These are phyloP conservation scores for Sarocladiaceae sp. DNA, from an alignment of 2,329 filamentous ascomycete genomes.

Conservation along the genomic window DNA sequence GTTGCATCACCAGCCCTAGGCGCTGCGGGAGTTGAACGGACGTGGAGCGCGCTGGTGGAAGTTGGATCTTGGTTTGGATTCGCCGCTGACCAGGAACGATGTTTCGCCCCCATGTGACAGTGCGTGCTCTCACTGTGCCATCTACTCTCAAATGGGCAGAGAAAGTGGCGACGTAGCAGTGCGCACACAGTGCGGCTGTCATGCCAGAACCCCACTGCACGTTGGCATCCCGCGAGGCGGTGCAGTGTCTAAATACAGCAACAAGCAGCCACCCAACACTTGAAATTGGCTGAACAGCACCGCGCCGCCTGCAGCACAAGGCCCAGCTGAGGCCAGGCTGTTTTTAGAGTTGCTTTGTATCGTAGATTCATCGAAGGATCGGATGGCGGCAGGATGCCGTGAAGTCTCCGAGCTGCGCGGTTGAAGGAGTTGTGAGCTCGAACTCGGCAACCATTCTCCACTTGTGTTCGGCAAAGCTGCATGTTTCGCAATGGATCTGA, in stretches of 20 bases:
- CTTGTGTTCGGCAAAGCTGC: too few species aligned
- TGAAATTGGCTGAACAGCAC: too few species aligned
- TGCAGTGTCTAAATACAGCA: constrained; percentile 7
- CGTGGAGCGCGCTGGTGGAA: neutral
- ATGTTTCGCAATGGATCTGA: too few species aligned
- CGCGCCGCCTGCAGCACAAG: neutral
- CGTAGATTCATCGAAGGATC: neutral
- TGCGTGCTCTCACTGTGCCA: neutral
- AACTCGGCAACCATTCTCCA: too few species aligned
- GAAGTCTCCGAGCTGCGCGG: too few species aligned
- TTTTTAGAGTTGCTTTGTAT: neutral
- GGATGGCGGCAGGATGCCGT: too few species aligned
- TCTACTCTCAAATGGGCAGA: neutral
- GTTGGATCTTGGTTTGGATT: neutral
- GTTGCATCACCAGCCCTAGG: neutral
- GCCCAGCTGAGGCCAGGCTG: neutral
- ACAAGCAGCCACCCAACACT: too few species aligned
- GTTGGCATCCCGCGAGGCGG: constrained; percentile 1
- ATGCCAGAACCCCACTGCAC: neutral
- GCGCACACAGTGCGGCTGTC: neutral
- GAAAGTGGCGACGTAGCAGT: neutral
- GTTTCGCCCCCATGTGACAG: neutral
- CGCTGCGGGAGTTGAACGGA: neutral
- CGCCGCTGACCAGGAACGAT: neutral
- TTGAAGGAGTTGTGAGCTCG: too few species aligned